These are phyloP conservation scores for Priceomyces castillae DNA, from an alignment of 805 yeast species.

Conservation along the genomic window DNA sequence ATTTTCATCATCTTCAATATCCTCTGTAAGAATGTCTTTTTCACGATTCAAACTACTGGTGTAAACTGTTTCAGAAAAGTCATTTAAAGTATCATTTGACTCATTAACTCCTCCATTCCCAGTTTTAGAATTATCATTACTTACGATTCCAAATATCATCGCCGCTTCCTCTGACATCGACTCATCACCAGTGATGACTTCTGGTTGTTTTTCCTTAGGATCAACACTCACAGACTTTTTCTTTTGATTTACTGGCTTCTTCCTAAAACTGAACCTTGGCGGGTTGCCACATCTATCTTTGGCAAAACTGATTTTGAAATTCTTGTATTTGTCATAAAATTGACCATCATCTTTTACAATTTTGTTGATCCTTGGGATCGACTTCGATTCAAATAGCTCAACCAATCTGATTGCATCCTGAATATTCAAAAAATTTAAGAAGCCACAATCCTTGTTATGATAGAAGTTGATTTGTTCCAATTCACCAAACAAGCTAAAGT, in stretches of 20 bases:
- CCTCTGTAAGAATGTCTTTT: not conserved
- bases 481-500: conserved; percentile 64
- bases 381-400: conserved; percentile 47
- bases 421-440: conserved; percentile 67
- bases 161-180: conserved; percentile 42
- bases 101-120: conserved; percentile 1
- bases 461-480: conserved; percentile 74
- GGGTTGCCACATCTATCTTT: conserved; percentile 81
- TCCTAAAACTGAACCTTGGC: conserved; percentile 51
- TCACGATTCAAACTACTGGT: not conserved
- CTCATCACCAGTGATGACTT: conserved; percentile 5
- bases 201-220: not conserved
- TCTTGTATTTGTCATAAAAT: conserved; percentile 44
- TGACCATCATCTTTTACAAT: conserved; percentile 34
- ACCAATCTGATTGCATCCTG: conserved; percentile 62
- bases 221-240: conserved; percentile 5
- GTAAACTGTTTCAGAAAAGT: no score
- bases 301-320: conserved; percentile 64
- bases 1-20: not conserved
- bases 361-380: conserved; percentile 31
- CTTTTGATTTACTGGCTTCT: conserved; percentile 23
- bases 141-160: conserved; percentile 43
- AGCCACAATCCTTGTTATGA: conserved; percentile 69
- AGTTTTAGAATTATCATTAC: conserved; percentile 12
- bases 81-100: no score